Percentiles rank a stretch among this genome's conserved stretches.
Evolutionary conservation across 1,284 basidiomycete species (phyloP).

Genomic region (Laetiporus sulphureus): DNA sequence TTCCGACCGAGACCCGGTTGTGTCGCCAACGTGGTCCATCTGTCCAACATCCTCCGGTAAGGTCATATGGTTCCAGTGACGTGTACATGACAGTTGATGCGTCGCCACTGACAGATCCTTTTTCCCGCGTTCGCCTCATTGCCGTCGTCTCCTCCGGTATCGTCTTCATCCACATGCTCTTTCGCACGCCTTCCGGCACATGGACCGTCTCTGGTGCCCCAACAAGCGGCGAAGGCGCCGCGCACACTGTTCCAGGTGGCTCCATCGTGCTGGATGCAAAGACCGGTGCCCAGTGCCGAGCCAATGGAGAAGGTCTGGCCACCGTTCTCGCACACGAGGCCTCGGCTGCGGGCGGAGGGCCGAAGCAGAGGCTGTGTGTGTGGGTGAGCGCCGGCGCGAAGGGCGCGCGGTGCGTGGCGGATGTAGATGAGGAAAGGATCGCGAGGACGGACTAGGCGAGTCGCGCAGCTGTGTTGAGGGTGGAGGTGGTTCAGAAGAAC

Average conservation of each 20-base stretch:
- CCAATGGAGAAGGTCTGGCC: constrained; percentile 39
- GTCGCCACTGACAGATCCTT: constrained; percentile 41
- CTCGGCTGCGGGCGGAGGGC: too few relatives aligned
- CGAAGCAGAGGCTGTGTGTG: constrained; percentile 30
- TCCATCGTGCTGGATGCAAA: constrained; percentile 60
- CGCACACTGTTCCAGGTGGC: constrained; percentile 42
- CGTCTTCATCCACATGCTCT: constrained; percentile 51
- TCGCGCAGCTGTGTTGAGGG: constrained; percentile 44
- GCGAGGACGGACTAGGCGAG: constrained; percentile 52
- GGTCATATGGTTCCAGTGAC: constrained; percentile 69
- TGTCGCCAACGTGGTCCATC: constrained; percentile 62
- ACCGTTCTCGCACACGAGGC: constrained; percentile 21
- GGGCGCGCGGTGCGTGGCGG: constrained; percentile 45
- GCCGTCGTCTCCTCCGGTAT: constrained; percentile 54
- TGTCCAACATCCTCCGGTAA: constrained; percentile 20
- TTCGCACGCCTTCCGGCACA: constrained; percentile 30
- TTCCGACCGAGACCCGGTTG: constrained; percentile 34
- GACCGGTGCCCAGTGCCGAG: constrained; percentile 41
- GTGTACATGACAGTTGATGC: constrained; percentile 17
- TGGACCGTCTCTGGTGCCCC: constrained; percentile 43
- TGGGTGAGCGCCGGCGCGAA: constrained; percentile 51
- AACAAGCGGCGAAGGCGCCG: constrained; percentile 37
- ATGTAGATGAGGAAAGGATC: constrained; percentile 55
- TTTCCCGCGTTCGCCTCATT: constrained; percentile 54
- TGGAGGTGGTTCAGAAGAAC: constrained; percentile 48